These are phyloP conservation scores for Senecio squalidus DNA, from an alignment of 140 eudicot genomes.

Conservation along the genomic window DNA sequence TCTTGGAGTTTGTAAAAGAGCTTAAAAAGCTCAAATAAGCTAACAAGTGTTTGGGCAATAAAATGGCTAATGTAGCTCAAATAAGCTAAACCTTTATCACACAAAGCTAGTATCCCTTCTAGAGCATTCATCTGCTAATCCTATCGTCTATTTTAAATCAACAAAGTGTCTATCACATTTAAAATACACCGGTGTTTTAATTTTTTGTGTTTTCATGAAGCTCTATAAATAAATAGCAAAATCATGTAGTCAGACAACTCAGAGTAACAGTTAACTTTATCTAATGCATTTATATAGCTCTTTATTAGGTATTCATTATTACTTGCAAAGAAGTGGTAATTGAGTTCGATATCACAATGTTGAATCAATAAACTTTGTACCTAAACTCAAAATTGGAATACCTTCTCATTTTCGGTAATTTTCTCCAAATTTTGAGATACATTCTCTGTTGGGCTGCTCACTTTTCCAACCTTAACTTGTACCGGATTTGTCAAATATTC, in stretches of 20 bases:
- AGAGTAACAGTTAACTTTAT: slow-evolving; percentile 4
- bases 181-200: too few relatives aligned
- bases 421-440: slow-evolving; percentile 77
- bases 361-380: not conserved
- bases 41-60: too few relatives aligned
- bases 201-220: slow-evolving; percentile 2
- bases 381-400: slow-evolving; percentile 19
- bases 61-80: too few relatives aligned
- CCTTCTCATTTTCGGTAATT: slow-evolving; percentile 78
- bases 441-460: slow-evolving; percentile 84
- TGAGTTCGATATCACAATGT: not conserved
- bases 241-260: not conserved
- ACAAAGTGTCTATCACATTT: too few relatives aligned
- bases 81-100: too few relatives aligned
- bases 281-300: not conserved
- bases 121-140: not conserved
- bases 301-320: not conserved
- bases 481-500: slow-evolving; percentile 77
- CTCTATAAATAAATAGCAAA: not conserved
- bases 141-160: too few relatives aligned
- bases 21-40: too few relatives aligned
- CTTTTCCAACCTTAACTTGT: slow-evolving; percentile 82
- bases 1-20: too few relatives aligned
- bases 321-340: not conserved
- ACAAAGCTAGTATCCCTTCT: not conserved